Evolutionary conservation across 805 yeast genomes (phyloP), one percentile per base, ranked within the genome.

Genomic region (Saccharomycopsis malanga): DNA sequence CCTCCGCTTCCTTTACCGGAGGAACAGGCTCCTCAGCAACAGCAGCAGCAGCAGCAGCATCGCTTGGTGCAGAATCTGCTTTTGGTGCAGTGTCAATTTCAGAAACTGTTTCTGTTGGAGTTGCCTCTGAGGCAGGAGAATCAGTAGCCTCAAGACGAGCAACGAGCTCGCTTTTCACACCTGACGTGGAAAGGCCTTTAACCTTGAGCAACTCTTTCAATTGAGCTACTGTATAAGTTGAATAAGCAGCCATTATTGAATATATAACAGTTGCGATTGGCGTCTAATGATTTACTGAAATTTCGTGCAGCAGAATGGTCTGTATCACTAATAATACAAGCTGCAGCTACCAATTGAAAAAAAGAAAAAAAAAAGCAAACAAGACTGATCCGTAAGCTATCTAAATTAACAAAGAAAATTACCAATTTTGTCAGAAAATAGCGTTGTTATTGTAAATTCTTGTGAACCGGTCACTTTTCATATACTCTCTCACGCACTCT

Each of bases 81-180:
- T n/a, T n/a, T 10, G 39, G 56, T 15, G 50, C 54, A 5, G 49
- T 53, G 9, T 44, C 42, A 23, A 53, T 53, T 10, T 14, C 54
- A 17, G 43, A 34, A 14, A 29, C 54, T 10, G 40, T 46, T 17
- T 39, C 32, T 7, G 36, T 46, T 35, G 45, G 56, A 12, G 54
- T 56, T 17, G 44, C 61, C 9, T 53, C 60, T 22, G 48, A 44
- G 47, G 45, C 57, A 46, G 35, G 54, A 48, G 54, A 62, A 56
- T 81, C 89, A 27, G 72, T 63, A 52, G 79, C 87, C 50, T 70
- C 75, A 53, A 84, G 67, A 56, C 93, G 73, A 14, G 74, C 74
- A 48, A 84, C 68, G 55, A 84, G 67, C 44, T 87, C 96, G 37
- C 83, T 79, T 64, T 91, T 91, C 56, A 86, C 80, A 20, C 98